A percentile compares a stretch with the other conserved stretches of the same genome.
Evolutionary conservation across 1,139 yeast species (phyloP).

Genomic region (Pichia sp.): DNA sequence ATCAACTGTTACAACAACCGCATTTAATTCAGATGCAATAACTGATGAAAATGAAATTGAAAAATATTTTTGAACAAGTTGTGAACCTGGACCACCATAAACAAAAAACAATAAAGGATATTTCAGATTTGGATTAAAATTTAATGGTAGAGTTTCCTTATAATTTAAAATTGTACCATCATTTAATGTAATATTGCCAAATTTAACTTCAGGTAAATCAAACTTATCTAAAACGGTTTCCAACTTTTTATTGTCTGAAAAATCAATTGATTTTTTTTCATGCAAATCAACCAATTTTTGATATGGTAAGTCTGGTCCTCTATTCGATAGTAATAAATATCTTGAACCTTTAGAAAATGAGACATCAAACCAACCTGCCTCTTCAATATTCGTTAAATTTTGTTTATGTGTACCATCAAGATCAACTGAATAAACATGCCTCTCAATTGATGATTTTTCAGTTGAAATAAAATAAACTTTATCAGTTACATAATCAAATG

Average conservation of each 20-base stretch:
- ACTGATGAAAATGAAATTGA: slow-evolving; percentile 54
- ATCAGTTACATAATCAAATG: slow-evolving; percentile 39
- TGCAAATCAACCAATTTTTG: slow-evolving; percentile 58
- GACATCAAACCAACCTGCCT: slow-evolving; percentile 61
- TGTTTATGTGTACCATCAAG: slow-evolving; percentile 33
- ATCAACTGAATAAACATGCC: slow-evolving; percentile 46
- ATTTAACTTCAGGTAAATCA: slow-evolving; percentile 43
- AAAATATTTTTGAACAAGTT: slow-evolving; percentile 51
- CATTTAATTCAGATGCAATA: slow-evolving; percentile 60
- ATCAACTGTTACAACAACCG: slow-evolving; percentile 73
- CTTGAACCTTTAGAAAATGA: slow-evolving; percentile 66
- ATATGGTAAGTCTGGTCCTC: slow-evolving; percentile 63
- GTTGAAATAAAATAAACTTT: slow-evolving; percentile 45
- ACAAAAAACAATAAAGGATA: slow-evolving; percentile 71
- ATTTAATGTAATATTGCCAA: slow-evolving; percentile 42
- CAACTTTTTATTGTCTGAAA: slow-evolving; percentile 47
- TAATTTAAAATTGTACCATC: slow-evolving; percentile 38
- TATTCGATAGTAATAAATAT: slow-evolving; percentile 50
- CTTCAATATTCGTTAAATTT: slow-evolving; percentile 47
- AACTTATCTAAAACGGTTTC: slow-evolving; percentile 35
- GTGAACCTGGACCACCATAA: slow-evolving; percentile 83
- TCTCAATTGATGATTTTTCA: slow-evolving; percentile 44
- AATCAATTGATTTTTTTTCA: slow-evolving; percentile 20
- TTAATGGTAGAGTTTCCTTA: slow-evolving; percentile 58
- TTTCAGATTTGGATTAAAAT: slow-evolving; percentile 44